A percentile compares a stretch with the other conserved stretches of the same genome.
Conservation (phyloP, 2,329 filamentous ascomycete species). For the Monosporascus cannonballus region DNA sequence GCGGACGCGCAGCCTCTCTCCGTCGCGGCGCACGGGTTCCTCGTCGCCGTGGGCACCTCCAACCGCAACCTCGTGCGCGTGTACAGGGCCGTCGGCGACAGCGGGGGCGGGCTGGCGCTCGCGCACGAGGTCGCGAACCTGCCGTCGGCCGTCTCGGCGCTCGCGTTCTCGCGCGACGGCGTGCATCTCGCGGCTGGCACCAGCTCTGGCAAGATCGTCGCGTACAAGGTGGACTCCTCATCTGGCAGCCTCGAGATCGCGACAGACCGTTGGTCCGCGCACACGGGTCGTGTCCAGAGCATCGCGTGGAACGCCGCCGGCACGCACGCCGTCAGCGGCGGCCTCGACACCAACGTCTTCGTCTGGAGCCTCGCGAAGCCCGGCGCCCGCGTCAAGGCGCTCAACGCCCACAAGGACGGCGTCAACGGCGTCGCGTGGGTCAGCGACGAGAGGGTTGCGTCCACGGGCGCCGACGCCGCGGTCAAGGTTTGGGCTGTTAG, state of each 20-base stretch:
- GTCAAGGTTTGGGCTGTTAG: constrained; percentile 81
- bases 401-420: constrained; percentile 93
- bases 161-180: constrained; percentile 81
- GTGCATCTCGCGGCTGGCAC: constrained; percentile 76
- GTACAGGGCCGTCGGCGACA: constrained; percentile 56
- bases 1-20: constrained; percentile 58
- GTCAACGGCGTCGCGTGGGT: constrained; percentile 85
- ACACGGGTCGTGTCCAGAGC: constrained; percentile 51
- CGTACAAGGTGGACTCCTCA: constrained; percentile 55
- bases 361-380: constrained; percentile 85
- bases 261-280: constrained; percentile 65
- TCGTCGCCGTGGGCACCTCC: constrained; percentile 65
- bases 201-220: constrained; percentile 78
- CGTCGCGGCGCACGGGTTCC: constrained; percentile 61
- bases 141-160: constrained; percentile 65
- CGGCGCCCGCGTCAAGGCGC: constrained; percentile 74
- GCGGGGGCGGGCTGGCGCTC: constrained; percentile 42
- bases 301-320: constrained; percentile 73
- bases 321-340: constrained; percentile 76
- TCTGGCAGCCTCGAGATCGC: constrained; percentile 58
- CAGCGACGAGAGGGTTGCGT: constrained; percentile 59
- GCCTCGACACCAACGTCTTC: constrained; percentile 85
- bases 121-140: constrained; percentile 58
- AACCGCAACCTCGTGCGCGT: constrained; percentile 70
- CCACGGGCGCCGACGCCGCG: constrained; percentile 78